Conservation (phyloP, 257 asterid genomes). For the Sherardia arvensis region DNA sequence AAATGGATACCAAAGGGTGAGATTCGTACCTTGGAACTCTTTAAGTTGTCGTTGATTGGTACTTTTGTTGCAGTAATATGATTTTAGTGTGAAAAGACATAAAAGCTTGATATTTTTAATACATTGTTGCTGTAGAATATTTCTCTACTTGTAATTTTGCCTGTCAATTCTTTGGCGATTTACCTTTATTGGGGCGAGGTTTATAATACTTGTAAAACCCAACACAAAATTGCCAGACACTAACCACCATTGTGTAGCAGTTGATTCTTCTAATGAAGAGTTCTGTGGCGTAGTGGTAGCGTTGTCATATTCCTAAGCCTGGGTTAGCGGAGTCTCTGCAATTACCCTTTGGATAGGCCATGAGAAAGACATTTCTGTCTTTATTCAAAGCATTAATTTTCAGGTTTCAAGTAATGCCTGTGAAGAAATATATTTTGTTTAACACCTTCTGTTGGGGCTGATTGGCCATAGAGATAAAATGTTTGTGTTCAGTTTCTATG, state of each 20-base stretch:
- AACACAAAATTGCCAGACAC: conserved; percentile 11
- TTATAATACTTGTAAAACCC: conserved; percentile 15
- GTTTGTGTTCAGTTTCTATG: not conserved
- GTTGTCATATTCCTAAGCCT: conserved; percentile 45
- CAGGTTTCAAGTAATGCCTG: conserved; percentile 21
- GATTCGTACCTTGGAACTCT: conserved; percentile 7
- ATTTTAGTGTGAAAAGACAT: no score
- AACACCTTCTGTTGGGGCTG: conserved; percentile 87
- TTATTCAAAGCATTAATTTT: no score
- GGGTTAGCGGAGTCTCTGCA: conserved; percentile 50
- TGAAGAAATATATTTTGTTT: conserved; percentile 34
- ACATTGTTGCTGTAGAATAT: no score
- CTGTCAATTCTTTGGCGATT: conserved; percentile 13
- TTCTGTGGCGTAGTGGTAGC: conserved; percentile 23
- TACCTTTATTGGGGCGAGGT: conserved; percentile 13
- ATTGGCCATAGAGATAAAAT: conserved; percentile 24
- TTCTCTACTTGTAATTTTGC: no score
- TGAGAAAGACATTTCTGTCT: conserved; percentile 41
- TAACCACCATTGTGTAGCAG: conserved; percentile 12
- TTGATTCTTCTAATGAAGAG: conserved; percentile 12
- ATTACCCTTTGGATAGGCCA: conserved; percentile 60
- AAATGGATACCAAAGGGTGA: conserved; percentile 49
- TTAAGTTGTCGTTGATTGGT: not conserved
- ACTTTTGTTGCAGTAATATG: no score
- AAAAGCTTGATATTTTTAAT: no score